Evolutionary conservation across 345 rosid genomes (phyloP).

Genomic region (Schrenkiella parvula): DNA sequence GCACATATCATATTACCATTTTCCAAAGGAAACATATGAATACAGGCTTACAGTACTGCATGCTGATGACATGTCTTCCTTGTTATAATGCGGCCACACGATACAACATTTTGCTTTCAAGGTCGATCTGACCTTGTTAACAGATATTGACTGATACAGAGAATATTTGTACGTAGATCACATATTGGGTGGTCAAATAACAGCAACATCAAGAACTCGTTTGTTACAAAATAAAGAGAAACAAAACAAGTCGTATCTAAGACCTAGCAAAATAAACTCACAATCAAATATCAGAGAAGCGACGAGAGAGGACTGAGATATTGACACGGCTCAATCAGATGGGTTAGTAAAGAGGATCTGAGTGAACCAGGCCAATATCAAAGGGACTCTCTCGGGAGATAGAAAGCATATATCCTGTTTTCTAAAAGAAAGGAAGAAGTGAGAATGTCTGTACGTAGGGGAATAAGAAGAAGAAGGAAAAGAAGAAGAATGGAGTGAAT

Average conservation of each 20-base stretch:
- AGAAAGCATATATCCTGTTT: background rate
- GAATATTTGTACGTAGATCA: background rate
- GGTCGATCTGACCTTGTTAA: background rate
- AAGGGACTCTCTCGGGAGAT: conserved; percentile 38
- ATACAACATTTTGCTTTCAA: background rate
- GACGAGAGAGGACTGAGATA: conserved; percentile 62
- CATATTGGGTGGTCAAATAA: background rate
- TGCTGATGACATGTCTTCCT: background rate
- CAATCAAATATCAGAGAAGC: background rate
- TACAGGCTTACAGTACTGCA: background rate
- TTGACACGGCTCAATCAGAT: conserved; percentile 94
- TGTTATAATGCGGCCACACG: background rate
- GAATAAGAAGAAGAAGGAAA: background rate
- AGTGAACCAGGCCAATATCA: conserved; percentile 92
- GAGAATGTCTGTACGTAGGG: conserved; percentile 38
- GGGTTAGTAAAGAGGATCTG: conserved; percentile 32
- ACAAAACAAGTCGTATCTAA: background rate
- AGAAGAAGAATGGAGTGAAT: conserved; percentile 12
- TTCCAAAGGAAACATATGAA: background rate
- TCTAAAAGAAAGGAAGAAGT: conserved; percentile 3
- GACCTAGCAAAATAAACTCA: background rate
- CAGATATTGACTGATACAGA: background rate
- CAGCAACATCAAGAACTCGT: background rate
- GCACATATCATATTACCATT: background rate
- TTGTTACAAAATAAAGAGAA: background rate